Evolutionary conservation across 2,329 filamentous ascomycete species (phyloP).

Genomic region (Penicillium sp.): DNA sequence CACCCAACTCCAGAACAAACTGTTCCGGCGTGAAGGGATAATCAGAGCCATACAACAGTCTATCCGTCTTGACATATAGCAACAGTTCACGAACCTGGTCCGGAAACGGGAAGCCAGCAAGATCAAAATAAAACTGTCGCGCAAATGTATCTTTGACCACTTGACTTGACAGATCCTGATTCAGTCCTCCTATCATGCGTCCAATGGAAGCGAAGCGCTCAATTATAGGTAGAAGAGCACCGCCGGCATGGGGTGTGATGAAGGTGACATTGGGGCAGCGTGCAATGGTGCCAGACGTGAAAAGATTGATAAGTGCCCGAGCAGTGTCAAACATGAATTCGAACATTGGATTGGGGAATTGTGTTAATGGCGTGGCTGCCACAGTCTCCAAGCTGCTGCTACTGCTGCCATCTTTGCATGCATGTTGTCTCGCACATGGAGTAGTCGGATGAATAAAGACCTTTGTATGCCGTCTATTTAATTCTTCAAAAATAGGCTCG

Average conservation of each 20-base stretch:
- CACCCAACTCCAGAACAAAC: constrained; percentile 28
- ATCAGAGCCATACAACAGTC: constrained; percentile 52
- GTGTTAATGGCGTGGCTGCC: constrained; percentile 19
- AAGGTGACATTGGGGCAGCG: constrained; percentile 23
- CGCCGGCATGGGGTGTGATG: constrained; percentile 23
- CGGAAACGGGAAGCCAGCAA: constrained; percentile 50
- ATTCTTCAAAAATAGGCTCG: constrained; percentile 45
- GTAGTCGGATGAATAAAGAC: constrained; percentile 55
- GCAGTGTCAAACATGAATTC: constrained; percentile 28
- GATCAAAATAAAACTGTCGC: constrained; percentile 50
- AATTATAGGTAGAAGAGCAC: constrained; percentile 28
- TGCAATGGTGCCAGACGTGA: constrained; percentile 20
- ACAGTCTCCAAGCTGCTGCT: not conserved
- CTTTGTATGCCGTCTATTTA: constrained; percentile 45
- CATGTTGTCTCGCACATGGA: not conserved
- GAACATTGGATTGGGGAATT: constrained; percentile 21
- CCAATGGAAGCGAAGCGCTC: constrained; percentile 20
- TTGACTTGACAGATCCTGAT: constrained; percentile 11
- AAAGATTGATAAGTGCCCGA: constrained; percentile 22
- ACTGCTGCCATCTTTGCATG: not conserved
- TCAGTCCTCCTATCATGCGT: constrained; percentile 9
- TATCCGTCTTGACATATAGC: constrained; percentile 38
- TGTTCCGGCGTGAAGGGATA: constrained; percentile 47
- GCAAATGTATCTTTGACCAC: constrained; percentile 13
- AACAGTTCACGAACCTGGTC: constrained; percentile 49